Evolutionary conservation across 208 protist genomes (phyloP), one percentile per base, ranked within the genome.

Genomic region (Leishmania gerbilli): DNA sequence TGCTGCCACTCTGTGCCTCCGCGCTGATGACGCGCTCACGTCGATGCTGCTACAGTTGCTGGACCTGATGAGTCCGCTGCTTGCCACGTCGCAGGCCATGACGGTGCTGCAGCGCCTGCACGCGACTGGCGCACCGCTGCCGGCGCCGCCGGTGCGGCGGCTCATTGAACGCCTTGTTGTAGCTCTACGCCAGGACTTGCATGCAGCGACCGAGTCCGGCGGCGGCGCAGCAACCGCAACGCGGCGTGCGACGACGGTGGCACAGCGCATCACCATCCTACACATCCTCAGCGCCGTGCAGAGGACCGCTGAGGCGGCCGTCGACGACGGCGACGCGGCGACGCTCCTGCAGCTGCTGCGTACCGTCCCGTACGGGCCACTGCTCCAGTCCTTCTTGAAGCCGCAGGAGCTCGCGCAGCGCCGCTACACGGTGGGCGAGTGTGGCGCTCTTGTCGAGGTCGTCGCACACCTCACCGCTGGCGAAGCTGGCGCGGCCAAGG

Each of bases 1-100:
- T 45, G 85, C 85, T 69, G 87, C 87, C 24, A 85, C 87, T 55
- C 72, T 94, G 51, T 89, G 87, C 65, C 84, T 91, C 27, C 84
- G 89, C 37, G 85, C 88, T 24, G 84, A 92, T 69, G 80, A 88
- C 51, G 71, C 74, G 3, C 79, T 86, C n/a, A 92, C 91, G 3
- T 74, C 72, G 58, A 77, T 76, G n/a, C 87, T 92, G 71, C 75
- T 94, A 71, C 40, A 72, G 55, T 71, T 93, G 53, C 82, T 92
- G 5, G 58, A 87, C 11, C 75, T 83, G 53, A 79, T 91, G 19
- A 64, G 80, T 34, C 74, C 83, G 53, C 68, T 82, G 49, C 81
- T 91, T 21, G 75, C 87, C 31, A 71, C 91, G 3, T 77, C 79
- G 68, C 88, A 91, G 72, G 65, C 58, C 17, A 42, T 69, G 37